Conservation (phyloP, 164 flowering plant species). For the Stephania yunnanensis region DNA sequence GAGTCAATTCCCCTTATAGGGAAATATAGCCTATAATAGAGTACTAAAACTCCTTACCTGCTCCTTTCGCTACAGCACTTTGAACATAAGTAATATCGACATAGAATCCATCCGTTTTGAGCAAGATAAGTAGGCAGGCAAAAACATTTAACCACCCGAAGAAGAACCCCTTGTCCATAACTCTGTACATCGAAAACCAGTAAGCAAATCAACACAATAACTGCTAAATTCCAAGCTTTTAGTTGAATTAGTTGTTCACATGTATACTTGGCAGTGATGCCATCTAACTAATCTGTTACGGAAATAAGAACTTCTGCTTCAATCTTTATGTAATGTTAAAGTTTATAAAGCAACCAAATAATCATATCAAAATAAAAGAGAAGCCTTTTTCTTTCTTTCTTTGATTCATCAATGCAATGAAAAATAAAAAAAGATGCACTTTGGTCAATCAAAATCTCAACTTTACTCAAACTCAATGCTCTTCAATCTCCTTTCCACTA, state of each 20-base stretch:
- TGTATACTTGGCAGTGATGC: background rate
- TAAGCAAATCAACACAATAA: background rate
- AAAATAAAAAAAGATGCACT: background rate
- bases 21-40: background rate
- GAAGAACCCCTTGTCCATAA: constrained; percentile 12
- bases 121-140: constrained; percentile 21
- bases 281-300: background rate
- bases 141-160: constrained; percentile 23
- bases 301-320: background rate
- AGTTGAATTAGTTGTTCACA: background rate
- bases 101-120: constrained; percentile 32
- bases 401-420: background rate
- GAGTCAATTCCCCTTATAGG: background rate
- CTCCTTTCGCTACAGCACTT: constrained; percentile 70
- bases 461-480: background rate
- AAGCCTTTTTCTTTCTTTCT: background rate
- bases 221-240: background rate
- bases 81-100: constrained; percentile 51
- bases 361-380: background rate
- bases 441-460: constrained; percentile 7
- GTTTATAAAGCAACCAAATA: background rate
- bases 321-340: background rate
- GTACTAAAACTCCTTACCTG: constrained; percentile 35
- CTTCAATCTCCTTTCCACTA: constrained; percentile 8
- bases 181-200: constrained; percentile 18